A percentile compares a stretch with the other conserved stretches of the same genome.
These are phyloP conservation scores for Rhypophila decipiens DNA, from an alignment of 495 filamentous ascomycete species.

Conservation along the genomic window DNA sequence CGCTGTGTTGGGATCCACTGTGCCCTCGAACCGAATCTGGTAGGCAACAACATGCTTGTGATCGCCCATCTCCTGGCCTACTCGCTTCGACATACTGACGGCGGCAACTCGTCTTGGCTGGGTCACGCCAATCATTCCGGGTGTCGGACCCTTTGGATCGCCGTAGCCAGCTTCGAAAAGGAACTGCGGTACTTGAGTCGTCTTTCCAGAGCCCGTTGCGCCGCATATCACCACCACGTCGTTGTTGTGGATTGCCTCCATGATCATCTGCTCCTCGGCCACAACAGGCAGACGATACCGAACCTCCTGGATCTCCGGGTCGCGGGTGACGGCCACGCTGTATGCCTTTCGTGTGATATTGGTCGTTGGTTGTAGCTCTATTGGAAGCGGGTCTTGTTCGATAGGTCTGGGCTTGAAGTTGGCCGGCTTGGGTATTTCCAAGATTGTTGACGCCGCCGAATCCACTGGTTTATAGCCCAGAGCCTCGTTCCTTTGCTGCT, in stretches of 20 bases:
- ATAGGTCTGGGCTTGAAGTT: constrained; percentile 54
- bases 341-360: constrained; percentile 66
- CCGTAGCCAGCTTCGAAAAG: constrained; percentile 92
- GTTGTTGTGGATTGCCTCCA: constrained; percentile 94
- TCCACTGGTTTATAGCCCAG: constrained; percentile 41
- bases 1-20: constrained; percentile 72
- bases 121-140: constrained; percentile 90
- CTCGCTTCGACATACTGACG: constrained; percentile 90
- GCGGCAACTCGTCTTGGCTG: constrained; percentile 91
- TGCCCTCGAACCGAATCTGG: constrained; percentile 92
- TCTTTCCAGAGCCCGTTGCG: constrained; percentile 94
- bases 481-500: constrained; percentile 73
- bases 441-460: constrained; percentile 15
- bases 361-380: constrained; percentile 61
- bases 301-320: constrained; percentile 65
- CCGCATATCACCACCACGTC: constrained; percentile 87
- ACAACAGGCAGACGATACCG: constrained; percentile 84
- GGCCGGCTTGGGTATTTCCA: constrained; percentile 38
- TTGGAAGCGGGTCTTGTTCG: constrained; percentile 70
- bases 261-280: constrained; percentile 92
- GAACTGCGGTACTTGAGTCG: constrained; percentile 94
- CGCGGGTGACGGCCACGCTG: constrained; percentile 64
- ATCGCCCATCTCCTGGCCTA: constrained; percentile 75
- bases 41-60: constrained; percentile 68
- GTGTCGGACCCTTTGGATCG: constrained; percentile 63